Evolutionary conservation across 352 stramenopile genomes (phyloP), one percentile per base, ranked within the genome.

Genomic region (Pythium monospermum): DNA sequence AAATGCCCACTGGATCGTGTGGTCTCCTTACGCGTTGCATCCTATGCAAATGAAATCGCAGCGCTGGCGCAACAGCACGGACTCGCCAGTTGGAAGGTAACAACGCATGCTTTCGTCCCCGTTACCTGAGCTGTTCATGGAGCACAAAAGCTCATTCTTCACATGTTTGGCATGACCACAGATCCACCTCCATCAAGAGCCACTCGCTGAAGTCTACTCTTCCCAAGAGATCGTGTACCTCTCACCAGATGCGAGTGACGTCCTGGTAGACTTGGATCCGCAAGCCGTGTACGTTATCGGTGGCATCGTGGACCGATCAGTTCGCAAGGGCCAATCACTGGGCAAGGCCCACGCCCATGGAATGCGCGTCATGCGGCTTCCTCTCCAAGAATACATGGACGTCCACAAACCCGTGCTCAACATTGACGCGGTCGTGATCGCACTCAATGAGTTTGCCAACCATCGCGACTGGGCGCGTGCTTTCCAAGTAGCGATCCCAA

Each of bases 271-370:
- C 4, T 30, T 96, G 5, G 64, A 91, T 47, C 57, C 65, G 18
- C 31, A 45, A 15, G 59, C 41, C 7, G 68, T 89, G 8, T 94
- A 96, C 57, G 69, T 94, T 33, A 59, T 96, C 33, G 83, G 83
- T 23, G 85, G 80, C 22, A 92, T 96, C 46, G 78, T 91, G 23
- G 85, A 96, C 37, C 80, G 84, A 19, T 87, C 85, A 2, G 82
- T 91, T 36, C 80, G 80, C 39, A 92, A 90, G 72, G 59, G 75
- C 13, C 45, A 58, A 33, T 41, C 45, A 0, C 42, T 62, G 6
- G 39, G 36, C 0, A 85, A 81, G 33, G 79, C 82, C 23, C 28
- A 38, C 33, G 18, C n/a, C 6, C 43, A 61, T 10, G 46, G 61
- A 1, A 51, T 73, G 38, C 69, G 49, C 22, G 72, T 76, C 4